phyloP scores from a whole-genome alignment of 1,284 basidiomycete species.

The Trichosporon faecale region DNA sequence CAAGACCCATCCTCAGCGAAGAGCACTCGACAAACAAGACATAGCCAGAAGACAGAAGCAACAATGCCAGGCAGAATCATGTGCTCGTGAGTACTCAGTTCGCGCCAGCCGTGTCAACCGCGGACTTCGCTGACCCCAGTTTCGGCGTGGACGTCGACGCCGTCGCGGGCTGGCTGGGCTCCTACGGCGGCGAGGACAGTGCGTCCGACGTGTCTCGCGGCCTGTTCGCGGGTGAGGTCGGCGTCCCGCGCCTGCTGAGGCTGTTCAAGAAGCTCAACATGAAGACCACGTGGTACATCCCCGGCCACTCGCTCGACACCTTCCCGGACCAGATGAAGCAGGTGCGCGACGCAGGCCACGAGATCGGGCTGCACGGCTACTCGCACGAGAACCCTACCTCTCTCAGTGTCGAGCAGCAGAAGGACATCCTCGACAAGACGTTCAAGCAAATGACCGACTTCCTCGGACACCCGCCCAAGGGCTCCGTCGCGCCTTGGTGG shows the following conservation, averaged over 20 bases:
- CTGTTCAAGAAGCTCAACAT: constrained; percentile 70
- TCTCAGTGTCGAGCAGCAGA: constrained; percentile 66
- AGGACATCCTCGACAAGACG: constrained; percentile 68
- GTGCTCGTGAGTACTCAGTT: constrained; percentile 15
- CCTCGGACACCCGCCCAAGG: constrained; percentile 64
- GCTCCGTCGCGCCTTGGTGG: constrained; percentile 74
- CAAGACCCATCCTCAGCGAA: not conserved
- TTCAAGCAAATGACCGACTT: constrained; percentile 66
- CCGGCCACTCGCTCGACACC: constrained; percentile 53
- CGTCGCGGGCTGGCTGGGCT: constrained; percentile 60
- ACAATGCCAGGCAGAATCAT: constrained; percentile 14
- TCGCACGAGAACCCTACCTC: constrained; percentile 70
- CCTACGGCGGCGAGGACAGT: constrained; percentile 52
- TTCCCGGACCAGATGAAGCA: constrained; percentile 52
- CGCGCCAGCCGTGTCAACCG: not conserved
- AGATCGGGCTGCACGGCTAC: constrained; percentile 67
- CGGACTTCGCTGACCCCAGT: constrained; percentile 15
- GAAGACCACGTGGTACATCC: constrained; percentile 70
- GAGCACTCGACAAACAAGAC: not conserved
- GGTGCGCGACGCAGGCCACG: constrained; percentile 53
- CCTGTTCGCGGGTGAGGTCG: constrained; percentile 64
- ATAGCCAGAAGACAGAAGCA: not conserved
- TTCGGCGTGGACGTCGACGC: constrained; percentile 64
- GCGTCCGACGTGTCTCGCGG: constrained; percentile 53
- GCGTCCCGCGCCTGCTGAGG: constrained; percentile 64